Percentiles rank a stretch among this genome's conserved stretches.
Conservation (phyloP, 2,329 filamentous ascomycete species). For the Pyricularia sp. region DNA sequence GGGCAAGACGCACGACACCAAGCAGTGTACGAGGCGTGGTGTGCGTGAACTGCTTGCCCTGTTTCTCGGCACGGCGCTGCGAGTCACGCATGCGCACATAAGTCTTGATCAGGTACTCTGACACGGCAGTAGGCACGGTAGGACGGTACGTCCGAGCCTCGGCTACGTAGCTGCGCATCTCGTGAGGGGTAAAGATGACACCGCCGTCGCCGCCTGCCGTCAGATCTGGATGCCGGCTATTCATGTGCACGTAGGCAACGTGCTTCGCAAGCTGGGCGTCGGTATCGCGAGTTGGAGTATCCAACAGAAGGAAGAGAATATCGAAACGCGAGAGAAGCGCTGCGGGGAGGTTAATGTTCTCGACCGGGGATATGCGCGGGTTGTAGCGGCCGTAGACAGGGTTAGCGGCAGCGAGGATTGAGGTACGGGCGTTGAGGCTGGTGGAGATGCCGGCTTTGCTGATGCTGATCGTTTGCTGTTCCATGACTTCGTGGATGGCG, state of each 20-base stretch:
- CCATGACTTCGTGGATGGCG: slow-evolving; percentile 80
- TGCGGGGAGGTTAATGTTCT: slow-evolving; percentile 98
- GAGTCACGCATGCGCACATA: slow-evolving; percentile 91
- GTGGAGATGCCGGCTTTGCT: slow-evolving; percentile 60
- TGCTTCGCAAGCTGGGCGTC: slow-evolving; percentile 92
- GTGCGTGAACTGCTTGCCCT: slow-evolving; percentile 85
- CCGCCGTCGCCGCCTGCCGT: slow-evolving; percentile 25
- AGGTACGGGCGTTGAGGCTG: slow-evolving; percentile 89
- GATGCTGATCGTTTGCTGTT: slow-evolving; percentile 76
- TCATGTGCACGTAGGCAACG: slow-evolving; percentile 94
- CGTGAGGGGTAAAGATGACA: slow-evolving; percentile 79
- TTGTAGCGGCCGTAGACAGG: slow-evolving; percentile 97
- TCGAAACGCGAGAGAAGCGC: slow-evolving; percentile 95
- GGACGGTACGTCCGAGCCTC: slow-evolving; percentile 84
- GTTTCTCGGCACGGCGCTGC: slow-evolving; percentile 81
- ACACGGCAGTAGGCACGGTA: slow-evolving; percentile 69
- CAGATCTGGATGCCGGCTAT: slow-evolving; percentile 79
- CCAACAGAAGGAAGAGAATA: slow-evolving; percentile 88
- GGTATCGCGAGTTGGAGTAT: slow-evolving; percentile 77
- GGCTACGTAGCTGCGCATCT: slow-evolving; percentile 92
- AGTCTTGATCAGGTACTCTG: slow-evolving; percentile 93
- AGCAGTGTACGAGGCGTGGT: slow-evolving; percentile 88
- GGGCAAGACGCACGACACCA: slow-evolving; percentile 81
- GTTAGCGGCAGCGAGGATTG: slow-evolving; percentile 91
- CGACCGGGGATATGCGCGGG: slow-evolving; percentile 88